Evolutionary conservation across 2,329 filamentous ascomycete genomes (phyloP).

Genomic region (Drechslerella coelobrocha): DNA sequence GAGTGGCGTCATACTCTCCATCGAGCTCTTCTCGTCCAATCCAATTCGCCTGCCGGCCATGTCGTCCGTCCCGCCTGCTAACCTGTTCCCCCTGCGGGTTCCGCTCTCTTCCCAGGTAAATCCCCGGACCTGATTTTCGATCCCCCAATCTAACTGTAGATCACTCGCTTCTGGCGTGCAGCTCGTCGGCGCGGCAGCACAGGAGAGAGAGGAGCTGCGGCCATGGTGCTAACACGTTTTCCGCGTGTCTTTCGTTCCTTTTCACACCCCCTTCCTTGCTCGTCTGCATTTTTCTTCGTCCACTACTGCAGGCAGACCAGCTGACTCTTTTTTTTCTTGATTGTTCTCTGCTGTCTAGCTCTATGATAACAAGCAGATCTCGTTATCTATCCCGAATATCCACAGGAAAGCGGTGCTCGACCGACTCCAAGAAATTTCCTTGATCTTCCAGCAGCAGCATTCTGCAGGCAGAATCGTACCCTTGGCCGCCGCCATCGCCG

Average conservation of each 20-base stretch:
- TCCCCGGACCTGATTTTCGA: constrained; percentile 11
- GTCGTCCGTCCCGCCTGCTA: constrained; percentile 34
- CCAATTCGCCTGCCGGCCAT: constrained; percentile 6
- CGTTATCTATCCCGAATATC: constrained; percentile 36
- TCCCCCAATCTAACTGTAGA: neutral
- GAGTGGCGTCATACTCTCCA: neutral
- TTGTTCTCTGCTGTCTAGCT: constrained; percentile 14
- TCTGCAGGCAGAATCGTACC: constrained; percentile 42
- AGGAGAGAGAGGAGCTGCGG: no score
- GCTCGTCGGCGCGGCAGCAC: no score
- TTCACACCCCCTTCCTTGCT: constrained; percentile 2
- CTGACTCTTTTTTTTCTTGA: constrained; percentile 19
- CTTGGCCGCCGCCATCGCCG: neutral
- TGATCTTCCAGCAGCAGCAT: constrained; percentile 41
- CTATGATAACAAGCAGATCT: constrained; percentile 27
- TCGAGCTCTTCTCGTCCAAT: neutral
- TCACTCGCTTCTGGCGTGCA: neutral
- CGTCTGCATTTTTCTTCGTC: constrained; percentile 9
- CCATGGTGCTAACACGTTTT: constrained; percentile 4
- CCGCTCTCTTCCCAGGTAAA: constrained; percentile 40
- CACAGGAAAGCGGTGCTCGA: constrained; percentile 35
- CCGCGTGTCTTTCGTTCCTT: neutral
- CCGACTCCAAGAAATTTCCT: constrained; percentile 33
- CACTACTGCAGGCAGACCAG: constrained; percentile 25
- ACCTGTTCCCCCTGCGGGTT: constrained; percentile 27